Base-by-base conservation (phyloP, 495 filamentous ascomycete genomes). In the Penicillium bovifimosum region DNA sequence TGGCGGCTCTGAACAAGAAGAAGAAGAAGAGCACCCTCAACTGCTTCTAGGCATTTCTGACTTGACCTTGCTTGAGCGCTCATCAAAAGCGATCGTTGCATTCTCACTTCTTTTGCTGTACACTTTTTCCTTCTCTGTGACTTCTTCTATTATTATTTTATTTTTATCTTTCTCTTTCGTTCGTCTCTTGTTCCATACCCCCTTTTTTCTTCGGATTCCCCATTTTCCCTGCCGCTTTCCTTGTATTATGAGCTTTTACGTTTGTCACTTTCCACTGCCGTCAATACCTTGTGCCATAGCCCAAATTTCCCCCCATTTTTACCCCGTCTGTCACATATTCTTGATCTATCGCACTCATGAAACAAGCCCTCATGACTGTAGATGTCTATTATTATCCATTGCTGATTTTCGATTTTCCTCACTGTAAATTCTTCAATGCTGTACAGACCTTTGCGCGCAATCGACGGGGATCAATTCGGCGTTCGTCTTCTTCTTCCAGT, bases 1-100 rank as follows among this genome's bases (percentile, higher is more conserved):
- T 98, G 92, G 85, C 87, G 52, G 86, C 83, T n/a, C 84, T 95
- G 63, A 86, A 84, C 65, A 83, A 81, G 68, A 91, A 91, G 74
- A 96, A 91, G 77, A 96, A 96, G 83, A 93, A 93, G 83, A 86
- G 89, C 64, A 88, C 86, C 28, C 83, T 98, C 61, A 96, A 96
- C 74, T 98, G 93, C 77, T 98, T 98, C 73, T 98, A 66, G 51
- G 32, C 34, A 24, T 54, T 35, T 26, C 29, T 32, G 41, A 26
- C 11, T 20, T 18, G 24, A 31, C 20, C 5, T 44, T 48, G 48
- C 45, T 47, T 26, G 32, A 27, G 32, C 20, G 32, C 9, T 34
- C 31, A 8, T 14, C 27, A 47, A 53, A 47, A 54, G 43, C 51
- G 44, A 41, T 54, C 35, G 8, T 44, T 50, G 33, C 29, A 27